phyloP scores from a whole-genome alignment of 2,329 filamentous ascomycete species.

The Fusarium brevicatenulatum region DNA sequence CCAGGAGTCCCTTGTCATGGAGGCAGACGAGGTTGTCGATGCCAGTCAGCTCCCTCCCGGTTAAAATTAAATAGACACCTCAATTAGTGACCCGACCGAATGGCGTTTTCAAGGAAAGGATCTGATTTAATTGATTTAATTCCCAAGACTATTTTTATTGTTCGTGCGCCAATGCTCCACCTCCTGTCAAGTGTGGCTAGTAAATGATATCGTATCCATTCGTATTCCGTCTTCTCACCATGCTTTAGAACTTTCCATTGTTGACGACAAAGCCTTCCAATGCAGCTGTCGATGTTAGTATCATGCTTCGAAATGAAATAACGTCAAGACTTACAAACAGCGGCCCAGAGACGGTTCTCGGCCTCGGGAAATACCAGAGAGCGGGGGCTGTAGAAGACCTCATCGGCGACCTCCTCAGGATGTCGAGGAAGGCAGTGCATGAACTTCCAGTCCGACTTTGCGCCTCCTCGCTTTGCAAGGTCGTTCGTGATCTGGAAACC shows the following conservation, averaged over 20 bases:
- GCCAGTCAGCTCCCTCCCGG: slow-evolving; percentile 93
- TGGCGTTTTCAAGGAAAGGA: slow-evolving; percentile 45
- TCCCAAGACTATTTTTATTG: slow-evolving; percentile 44
- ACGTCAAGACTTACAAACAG: slow-evolving; percentile 69
- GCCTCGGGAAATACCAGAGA: slow-evolving; percentile 94
- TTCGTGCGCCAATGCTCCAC: slow-evolving; percentile 41
- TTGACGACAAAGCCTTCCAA: slow-evolving; percentile 95
- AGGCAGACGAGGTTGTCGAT: slow-evolving; percentile 94
- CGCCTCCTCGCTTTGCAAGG: slow-evolving; percentile 83
- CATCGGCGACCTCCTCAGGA: slow-evolving; percentile 90
- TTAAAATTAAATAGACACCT: slow-evolving; percentile 58
- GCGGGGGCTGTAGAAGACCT: slow-evolving; percentile 88
- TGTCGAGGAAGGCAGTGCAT: slow-evolving; percentile 98
- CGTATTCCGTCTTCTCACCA: neutral
- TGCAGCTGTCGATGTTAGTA: slow-evolving; percentile 63
- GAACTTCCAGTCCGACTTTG: slow-evolving; percentile 92
- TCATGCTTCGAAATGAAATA: neutral
- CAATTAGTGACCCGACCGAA: slow-evolving; percentile 24
- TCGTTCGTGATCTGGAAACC: slow-evolving; percentile 94
- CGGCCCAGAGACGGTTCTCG: slow-evolving; percentile 93
- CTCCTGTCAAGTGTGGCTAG: slow-evolving; percentile 21
- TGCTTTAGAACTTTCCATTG: slow-evolving; percentile 75
- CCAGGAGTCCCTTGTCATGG: slow-evolving; percentile 78
- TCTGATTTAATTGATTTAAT: slow-evolving; percentile 44
- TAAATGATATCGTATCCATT: slow-evolving; percentile 19